phyloP scores from a whole-genome alignment of 768 basidiomycete species.

The Mycena chlorophos region DNA sequence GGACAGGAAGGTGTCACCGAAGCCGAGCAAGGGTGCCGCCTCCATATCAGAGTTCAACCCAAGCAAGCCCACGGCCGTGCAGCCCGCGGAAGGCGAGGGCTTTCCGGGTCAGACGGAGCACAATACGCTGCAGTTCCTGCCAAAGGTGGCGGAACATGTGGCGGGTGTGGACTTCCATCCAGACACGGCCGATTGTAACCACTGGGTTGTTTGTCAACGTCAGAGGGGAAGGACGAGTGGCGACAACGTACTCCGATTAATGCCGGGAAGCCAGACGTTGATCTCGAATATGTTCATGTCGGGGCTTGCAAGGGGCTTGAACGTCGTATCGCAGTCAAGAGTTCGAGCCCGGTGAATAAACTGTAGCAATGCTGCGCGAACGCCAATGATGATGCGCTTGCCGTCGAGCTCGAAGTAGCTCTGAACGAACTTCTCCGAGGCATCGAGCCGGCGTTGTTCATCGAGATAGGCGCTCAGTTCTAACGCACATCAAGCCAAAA shows the following conservation, averaged over 20 bases:
- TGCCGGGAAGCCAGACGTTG: conserved; percentile 7
- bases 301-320: conserved; percentile 6
- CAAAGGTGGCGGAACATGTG: conserved; percentile 2
- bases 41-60: conserved; percentile 16
- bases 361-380: conserved; percentile 1
- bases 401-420: conserved; percentile 14
- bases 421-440: conserved; percentile 9
- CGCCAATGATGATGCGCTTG: conserved; percentile 11
- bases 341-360: conserved; percentile 9
- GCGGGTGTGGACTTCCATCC: conserved; percentile 15
- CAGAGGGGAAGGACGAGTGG: neutral
- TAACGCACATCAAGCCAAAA: too few relatives aligned
- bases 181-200: conserved; percentile 14
- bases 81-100: conserved; percentile 6
- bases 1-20: conserved; percentile 4
- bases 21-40: conserved; percentile 14
- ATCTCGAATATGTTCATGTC: conserved; percentile 15
- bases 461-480: conserved; percentile 7
- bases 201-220: conserved; percentile 1
- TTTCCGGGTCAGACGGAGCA: conserved; percentile 7
- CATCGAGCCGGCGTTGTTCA: conserved; percentile 6
- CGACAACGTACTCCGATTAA: conserved; percentile 9
- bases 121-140: conserved; percentile 13
- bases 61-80: conserved; percentile 9
- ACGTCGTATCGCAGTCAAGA: conserved; percentile 17